phyloP scores from a whole-genome alignment of 345 rosid genomes.

The Ceriops decandra region DNA sequence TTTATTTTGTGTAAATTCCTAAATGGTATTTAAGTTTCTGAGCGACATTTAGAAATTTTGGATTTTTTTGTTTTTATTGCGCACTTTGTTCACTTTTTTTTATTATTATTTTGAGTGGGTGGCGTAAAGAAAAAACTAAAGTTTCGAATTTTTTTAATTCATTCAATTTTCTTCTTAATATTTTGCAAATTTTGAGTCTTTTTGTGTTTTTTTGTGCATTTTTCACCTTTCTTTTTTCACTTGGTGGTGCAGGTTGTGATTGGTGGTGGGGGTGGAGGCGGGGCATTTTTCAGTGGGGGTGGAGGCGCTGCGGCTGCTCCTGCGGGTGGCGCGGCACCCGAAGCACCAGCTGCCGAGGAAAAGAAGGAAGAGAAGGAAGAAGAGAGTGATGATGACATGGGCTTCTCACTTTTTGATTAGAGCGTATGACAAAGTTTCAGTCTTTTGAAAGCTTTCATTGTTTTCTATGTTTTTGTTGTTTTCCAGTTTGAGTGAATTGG shows the following conservation, averaged over 20 bases:
- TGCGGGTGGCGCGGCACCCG: slow-evolving; percentile 14
- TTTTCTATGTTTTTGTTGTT: no score
- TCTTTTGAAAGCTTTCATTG: no score
- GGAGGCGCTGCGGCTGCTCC: slow-evolving; percentile 18
- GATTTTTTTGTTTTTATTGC: not conserved
- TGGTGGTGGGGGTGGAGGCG: slow-evolving; percentile 22
- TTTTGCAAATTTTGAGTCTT: not conserved
- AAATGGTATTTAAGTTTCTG: not conserved
- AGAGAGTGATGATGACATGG: slow-evolving; percentile 20
- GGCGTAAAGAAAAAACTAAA: no score
- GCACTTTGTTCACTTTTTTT: not conserved
- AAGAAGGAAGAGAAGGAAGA: slow-evolving; percentile 9
- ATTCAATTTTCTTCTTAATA: not conserved
- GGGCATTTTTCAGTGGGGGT: slow-evolving; percentile 12
- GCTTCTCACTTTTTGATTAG: slow-evolving; percentile 22
- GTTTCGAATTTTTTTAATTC: not conserved
- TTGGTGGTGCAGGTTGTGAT: slow-evolving; percentile 16
- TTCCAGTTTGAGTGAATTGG: no score
- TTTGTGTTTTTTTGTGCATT: not conserved
- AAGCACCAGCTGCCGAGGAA: slow-evolving; percentile 18
- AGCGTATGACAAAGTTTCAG: not conserved
- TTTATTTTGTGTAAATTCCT: not conserved
- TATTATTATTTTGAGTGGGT: no score
- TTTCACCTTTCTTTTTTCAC: not conserved
- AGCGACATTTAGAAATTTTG: not conserved